phyloP scores from a whole-genome alignment of 306 rosid species.

The Prosopis cineraria region DNA sequence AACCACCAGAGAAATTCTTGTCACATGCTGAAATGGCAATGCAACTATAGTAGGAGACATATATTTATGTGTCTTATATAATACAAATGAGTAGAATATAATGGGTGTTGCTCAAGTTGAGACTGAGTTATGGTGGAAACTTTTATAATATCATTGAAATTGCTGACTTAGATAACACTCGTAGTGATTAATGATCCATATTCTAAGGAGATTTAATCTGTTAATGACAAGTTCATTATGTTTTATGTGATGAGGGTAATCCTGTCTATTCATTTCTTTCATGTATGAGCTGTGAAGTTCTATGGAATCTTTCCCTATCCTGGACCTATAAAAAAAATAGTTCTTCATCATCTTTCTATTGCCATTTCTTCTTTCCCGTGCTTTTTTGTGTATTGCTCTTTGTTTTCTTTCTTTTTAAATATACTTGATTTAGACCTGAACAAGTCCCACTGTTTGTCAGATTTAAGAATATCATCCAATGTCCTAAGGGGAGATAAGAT shows the following conservation, averaged over 20 bases:
- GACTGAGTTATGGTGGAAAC: not conserved
- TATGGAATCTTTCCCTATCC: not conserved
- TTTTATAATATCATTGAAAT: conserved; percentile 3
- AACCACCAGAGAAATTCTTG: conserved; percentile 3
- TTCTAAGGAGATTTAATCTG: not conserved
- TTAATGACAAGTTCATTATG: not conserved
- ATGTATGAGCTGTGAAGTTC: not conserved
- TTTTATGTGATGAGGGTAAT: conserved; percentile 6
- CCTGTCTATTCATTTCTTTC: not conserved
- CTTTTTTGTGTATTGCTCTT: not conserved
- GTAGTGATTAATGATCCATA: not conserved
- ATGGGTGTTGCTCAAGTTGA: not conserved
- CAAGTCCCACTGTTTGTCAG: not conserved
- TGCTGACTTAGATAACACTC: not conserved
- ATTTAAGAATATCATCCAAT: not conserved
- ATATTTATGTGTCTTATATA: not conserved
- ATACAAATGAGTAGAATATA: not conserved
- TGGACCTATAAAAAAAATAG: not conserved
- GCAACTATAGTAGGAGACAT: conserved; percentile 11
- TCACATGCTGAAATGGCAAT: not conserved
- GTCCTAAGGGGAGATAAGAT: not conserved
- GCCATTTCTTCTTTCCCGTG: not conserved
- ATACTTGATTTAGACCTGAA: not conserved
- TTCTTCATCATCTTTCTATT: not conserved
- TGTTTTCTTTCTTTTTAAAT: not conserved